phyloP scores from a whole-genome alignment of 2,329 filamentous ascomycete species.

The Diplodia seriata region DNA sequence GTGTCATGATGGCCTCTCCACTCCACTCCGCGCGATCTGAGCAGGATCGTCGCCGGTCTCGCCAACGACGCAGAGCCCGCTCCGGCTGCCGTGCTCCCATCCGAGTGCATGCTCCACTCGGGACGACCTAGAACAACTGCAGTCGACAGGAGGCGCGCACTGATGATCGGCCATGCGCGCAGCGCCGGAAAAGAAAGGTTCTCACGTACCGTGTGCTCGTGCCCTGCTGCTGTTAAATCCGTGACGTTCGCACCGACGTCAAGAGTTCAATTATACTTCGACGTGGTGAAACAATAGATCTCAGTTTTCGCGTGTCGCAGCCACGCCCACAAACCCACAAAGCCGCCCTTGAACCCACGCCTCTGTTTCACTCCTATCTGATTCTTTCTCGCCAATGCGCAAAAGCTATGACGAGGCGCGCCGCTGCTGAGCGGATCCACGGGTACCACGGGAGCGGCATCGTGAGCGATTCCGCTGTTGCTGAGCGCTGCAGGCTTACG shows the following conservation, averaged over 20 bases:
- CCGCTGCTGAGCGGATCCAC: constrained; percentile 1
- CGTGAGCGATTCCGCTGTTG: neutral
- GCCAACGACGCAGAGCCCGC: neutral
- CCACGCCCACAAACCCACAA: no score
- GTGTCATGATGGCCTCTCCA: neutral
- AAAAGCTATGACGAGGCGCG: neutral
- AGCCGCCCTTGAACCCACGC: neutral
- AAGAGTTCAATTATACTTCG: constrained; percentile 8
- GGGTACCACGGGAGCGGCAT: neutral
- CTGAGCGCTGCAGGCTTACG: constrained; percentile 8
- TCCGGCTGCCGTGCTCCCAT: constrained; percentile 7
- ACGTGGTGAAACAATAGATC: constrained; percentile 29
- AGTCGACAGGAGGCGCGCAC: neutral
- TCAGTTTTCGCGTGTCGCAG: neutral
- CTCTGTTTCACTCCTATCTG: neutral
- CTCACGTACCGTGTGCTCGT: neutral
- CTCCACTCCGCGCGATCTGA: constrained; percentile 17
- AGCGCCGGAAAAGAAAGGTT: no score
- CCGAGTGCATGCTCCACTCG: neutral
- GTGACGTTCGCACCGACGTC: constrained; percentile 11
- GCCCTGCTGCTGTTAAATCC: neutral
- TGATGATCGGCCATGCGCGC: no score
- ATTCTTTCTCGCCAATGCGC: neutral
- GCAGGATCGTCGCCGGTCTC: constrained; percentile 8
- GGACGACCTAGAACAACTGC: neutral